Conservation (phyloP, 1,139 yeast genomes). For the Geotrichum restrictum region DNA sequence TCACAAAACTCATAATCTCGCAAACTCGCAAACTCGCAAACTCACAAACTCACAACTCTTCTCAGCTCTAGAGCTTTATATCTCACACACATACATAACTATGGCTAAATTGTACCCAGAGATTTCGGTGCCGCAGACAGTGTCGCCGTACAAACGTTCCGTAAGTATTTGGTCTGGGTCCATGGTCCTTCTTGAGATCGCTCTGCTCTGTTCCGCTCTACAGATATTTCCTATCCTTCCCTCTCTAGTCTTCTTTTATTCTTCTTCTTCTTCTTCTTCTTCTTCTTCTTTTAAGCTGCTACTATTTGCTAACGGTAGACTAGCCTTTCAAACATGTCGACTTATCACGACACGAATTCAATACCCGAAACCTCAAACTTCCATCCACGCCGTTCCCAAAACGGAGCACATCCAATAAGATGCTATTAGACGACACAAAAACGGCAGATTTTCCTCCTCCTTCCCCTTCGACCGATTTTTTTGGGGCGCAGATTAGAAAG, state of each 20-base stretch:
- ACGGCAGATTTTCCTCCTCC: not conserved
- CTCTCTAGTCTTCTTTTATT: no score
- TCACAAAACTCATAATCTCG: no score
- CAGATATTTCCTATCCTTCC: no score
- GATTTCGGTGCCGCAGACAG: slow-evolving; percentile 1
- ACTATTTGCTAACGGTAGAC: no score
- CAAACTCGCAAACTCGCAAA: no score
- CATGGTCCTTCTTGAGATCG: not conserved
- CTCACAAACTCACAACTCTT: no score
- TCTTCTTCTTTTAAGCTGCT: no score
- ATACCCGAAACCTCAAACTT: slow-evolving; percentile 13
- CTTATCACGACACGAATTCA: slow-evolving; percentile 8
- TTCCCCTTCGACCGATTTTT: not conserved
- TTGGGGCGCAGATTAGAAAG: not conserved
- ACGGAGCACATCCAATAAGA: no score
- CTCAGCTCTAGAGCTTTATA: no score
- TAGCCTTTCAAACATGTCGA: slow-evolving; percentile 19
- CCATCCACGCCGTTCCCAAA: slow-evolving; percentile 15
- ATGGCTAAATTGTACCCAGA: slow-evolving; percentile 13
- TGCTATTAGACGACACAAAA: not conserved
- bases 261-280: no score
- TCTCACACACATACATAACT: not conserved
- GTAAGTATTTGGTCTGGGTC: slow-evolving; percentile 1
- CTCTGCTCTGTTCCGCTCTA: not conserved
- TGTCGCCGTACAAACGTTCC: slow-evolving; percentile 16